Base-by-base conservation (phyloP, 352 stramenopile genomes). In the Blastocystis sp. region DNA sequence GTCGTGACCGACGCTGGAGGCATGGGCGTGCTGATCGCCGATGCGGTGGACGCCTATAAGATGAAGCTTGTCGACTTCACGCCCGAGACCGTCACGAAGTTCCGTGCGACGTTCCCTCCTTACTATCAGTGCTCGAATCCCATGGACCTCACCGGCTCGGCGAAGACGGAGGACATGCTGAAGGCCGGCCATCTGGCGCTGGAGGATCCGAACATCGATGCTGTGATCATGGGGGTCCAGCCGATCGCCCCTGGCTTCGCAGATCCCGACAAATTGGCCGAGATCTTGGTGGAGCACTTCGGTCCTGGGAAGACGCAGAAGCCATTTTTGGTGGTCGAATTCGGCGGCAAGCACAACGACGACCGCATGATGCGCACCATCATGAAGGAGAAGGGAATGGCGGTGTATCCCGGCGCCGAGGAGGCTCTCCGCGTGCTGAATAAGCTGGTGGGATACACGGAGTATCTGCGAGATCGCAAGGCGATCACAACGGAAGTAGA, bases 121-220 rank as follows among this genome's bases (percentile, higher is more conserved):
- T 81, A 81, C 30, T 81, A 81, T 37, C 50, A 66, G 50, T 81
- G 70, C 55, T 26, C 50, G 20, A 81, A 81, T 45, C 70, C 70
- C 16, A 81, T 81, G 70, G 70, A 81, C 30, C 70, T 81, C 8
- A 81, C 70, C 1, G 70, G 70, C 55, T 81, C 70, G 13, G 70
- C 55, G 55, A 63, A 81, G 55, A 81, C 55, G 34, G 30, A 81
- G n/a, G 70, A 81, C 50, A 66, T 81, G 50, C 26, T 81, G 9
- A 39, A 66, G 50, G 70, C 70, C 24, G 55, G 50, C 30, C 24
- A 81, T 9, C 55, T 81, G n/a, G 70, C 70, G 55, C 55, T 81
- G n/a, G 70, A 81, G 20, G 70, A 81, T 37, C 70, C 70, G 9
- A 81, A 81, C 55, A 81, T 81, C 50, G 70, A 81, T 37, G 55